Conservation (phyloP, 805 yeast genomes). For the Candida quercuum region DNA sequence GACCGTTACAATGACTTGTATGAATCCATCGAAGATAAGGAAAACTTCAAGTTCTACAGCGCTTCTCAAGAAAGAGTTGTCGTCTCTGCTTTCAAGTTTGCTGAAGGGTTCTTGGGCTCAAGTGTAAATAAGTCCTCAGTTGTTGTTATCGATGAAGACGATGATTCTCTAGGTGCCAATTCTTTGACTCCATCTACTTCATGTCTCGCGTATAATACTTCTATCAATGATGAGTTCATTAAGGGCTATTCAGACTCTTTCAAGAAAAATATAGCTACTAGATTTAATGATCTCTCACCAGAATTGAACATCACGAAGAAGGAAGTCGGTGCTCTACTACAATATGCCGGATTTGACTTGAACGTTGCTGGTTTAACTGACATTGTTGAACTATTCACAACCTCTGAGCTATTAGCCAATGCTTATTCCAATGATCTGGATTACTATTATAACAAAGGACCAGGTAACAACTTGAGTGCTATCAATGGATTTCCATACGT, state of each 20-base stretch:
- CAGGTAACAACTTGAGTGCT: slow-evolving; percentile 37
- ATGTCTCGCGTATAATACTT: slow-evolving; percentile 34
- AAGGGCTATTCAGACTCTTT: slow-evolving; percentile 21
- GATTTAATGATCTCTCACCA: slow-evolving; percentile 32
- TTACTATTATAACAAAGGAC: slow-evolving; percentile 43
- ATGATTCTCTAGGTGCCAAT: slow-evolving; percentile 45
- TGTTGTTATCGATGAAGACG: slow-evolving; percentile 39
- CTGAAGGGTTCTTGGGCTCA: slow-evolving; percentile 44
- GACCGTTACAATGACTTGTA: slow-evolving; percentile 42
- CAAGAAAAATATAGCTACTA: slow-evolving; percentile 21
- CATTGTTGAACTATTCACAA: slow-evolving; percentile 36
- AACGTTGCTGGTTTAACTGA: slow-evolving; percentile 34
- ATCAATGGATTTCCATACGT: slow-evolving; percentile 40
- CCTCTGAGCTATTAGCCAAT: slow-evolving; percentile 40
- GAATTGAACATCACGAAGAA: slow-evolving; percentile 33
- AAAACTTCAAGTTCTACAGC: slow-evolving; percentile 44
- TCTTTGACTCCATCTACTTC: slow-evolving; percentile 46
- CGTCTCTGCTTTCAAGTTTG: slow-evolving; percentile 50
- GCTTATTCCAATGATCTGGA: slow-evolving; percentile 37
- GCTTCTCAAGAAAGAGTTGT: slow-evolving; percentile 51
- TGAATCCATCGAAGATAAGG: slow-evolving; percentile 18
- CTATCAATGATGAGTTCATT: slow-evolving; percentile 24
- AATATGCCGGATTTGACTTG: slow-evolving; percentile 46
- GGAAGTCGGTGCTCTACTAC: slow-evolving; percentile 37
- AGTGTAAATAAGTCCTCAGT: slow-evolving; percentile 36